Conservation (phyloP, 2,329 filamentous ascomycete genomes). For the Beauveria pseudobassiana region DNA sequence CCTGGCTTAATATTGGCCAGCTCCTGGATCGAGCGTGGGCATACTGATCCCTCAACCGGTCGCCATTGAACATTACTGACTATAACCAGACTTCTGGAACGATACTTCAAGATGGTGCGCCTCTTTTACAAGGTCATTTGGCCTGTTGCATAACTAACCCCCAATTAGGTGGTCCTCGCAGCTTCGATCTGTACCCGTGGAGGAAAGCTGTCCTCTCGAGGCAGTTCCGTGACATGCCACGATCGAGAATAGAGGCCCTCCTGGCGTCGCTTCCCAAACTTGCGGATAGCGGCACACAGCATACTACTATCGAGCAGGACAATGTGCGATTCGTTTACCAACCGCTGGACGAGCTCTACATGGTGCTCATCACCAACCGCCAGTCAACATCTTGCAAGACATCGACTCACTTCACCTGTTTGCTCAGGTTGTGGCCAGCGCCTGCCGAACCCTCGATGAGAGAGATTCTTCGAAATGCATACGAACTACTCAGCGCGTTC, state of each 20-base stretch:
- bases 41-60: constrained; percentile 9
- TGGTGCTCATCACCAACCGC: constrained; percentile 98
- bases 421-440: constrained; percentile 91
- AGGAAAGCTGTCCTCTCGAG: constrained; percentile 95
- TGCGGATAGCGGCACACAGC: constrained; percentile 89
- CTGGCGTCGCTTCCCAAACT: constrained; percentile 97
- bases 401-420: constrained; percentile 98
- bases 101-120: constrained; percentile 32
- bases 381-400: constrained; percentile 98
- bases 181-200: constrained; percentile 98
- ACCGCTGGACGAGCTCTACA: constrained; percentile 97
- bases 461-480: constrained; percentile 92
- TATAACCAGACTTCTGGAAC: constrained; percentile 16
- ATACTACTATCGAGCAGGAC: constrained; percentile 97
- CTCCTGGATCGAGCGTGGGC: constrained; percentile 12
- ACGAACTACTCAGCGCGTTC: constrained; percentile 91
- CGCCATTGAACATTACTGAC: constrained; percentile 11
- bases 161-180: constrained; percentile 84
- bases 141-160: constrained; percentile 5
- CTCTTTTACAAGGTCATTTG: background rate
- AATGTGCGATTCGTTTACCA: constrained; percentile 99
- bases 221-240: constrained; percentile 95
- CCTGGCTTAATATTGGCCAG: constrained; percentile 14
- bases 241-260: constrained; percentile 91
- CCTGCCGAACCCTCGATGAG: constrained; percentile 94